These are phyloP conservation scores for Thermothelomyces thermophilus DNA, from an alignment of 2,329 filamentous ascomycete genomes.

Conservation along the genomic window DNA sequence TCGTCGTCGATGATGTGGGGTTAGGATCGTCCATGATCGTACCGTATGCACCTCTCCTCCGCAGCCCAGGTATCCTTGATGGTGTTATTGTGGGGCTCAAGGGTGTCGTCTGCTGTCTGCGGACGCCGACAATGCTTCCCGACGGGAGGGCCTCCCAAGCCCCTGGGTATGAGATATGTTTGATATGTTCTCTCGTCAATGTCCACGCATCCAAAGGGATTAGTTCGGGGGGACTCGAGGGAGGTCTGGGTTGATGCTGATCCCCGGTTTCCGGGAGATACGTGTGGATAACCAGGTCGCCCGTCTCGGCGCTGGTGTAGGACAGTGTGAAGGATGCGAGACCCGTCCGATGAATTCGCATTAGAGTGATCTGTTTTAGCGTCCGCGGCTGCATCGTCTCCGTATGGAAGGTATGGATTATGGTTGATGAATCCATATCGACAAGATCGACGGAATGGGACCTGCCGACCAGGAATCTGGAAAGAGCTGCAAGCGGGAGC, in stretches of 20 bases:
- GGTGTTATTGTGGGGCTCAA: slow-evolving; percentile 9
- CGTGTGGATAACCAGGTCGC: slow-evolving; percentile 58
- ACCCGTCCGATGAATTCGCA: slow-evolving; percentile 40
- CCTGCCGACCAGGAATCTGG: slow-evolving; percentile 55
- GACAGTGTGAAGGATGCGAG: slow-evolving; percentile 58
- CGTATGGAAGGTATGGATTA: slow-evolving; percentile 57
- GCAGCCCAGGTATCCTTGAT: slow-evolving; percentile 13
- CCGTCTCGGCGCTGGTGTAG: slow-evolving; percentile 53
- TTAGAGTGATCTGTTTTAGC: slow-evolving; percentile 53
- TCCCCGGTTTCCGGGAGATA: slow-evolving; percentile 49
- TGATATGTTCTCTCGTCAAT: slow-evolving; percentile 44
- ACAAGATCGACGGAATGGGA: slow-evolving; percentile 52
- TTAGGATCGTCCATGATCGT: too few relatives aligned
- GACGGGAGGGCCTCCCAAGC: slow-evolving; percentile 56
- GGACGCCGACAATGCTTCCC: slow-evolving; percentile 57
- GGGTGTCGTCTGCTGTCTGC: slow-evolving; percentile 32
- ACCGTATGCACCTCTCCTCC: background rate
- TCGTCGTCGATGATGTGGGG: slow-evolving; percentile 3
- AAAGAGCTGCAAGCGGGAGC: slow-evolving; percentile 51
- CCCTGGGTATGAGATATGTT: slow-evolving; percentile 55
- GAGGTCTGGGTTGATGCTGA: slow-evolving; percentile 50
- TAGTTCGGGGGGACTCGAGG: slow-evolving; percentile 39
- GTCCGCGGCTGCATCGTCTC: slow-evolving; percentile 52
- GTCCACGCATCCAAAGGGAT: slow-evolving; percentile 46
- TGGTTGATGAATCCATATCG: slow-evolving; percentile 48